phyloP scores from a whole-genome alignment of 2,329 filamentous ascomycete species.

The Hirsutella minnesotensis region DNA sequence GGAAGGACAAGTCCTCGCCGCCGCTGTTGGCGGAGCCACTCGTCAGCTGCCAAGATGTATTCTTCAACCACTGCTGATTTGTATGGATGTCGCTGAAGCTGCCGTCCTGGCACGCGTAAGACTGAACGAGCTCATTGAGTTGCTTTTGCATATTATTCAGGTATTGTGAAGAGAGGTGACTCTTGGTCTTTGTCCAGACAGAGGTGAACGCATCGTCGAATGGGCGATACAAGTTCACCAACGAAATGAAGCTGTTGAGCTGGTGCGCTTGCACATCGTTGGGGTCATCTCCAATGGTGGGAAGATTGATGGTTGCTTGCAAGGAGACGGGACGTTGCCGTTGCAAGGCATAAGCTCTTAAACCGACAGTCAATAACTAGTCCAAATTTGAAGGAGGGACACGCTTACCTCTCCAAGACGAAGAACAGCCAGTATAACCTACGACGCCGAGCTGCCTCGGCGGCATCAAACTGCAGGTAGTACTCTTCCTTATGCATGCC shows the following conservation, averaged over 20 bases:
- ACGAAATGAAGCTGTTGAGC: slow-evolving; percentile 43
- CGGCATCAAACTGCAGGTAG: slow-evolving; percentile 45
- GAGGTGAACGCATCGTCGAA: slow-evolving; percentile 54
- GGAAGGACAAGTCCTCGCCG: slow-evolving; percentile 46
- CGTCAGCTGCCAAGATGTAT: slow-evolving; percentile 50
- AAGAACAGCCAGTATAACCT: slow-evolving; percentile 65
- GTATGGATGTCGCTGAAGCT: slow-evolving; percentile 42
- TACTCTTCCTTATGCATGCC: slow-evolving; percentile 51
- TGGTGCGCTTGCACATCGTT: slow-evolving; percentile 41
- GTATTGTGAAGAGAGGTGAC: slow-evolving; percentile 44
- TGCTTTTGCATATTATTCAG: slow-evolving; percentile 50
- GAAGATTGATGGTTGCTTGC: slow-evolving; percentile 55
- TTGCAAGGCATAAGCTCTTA: slow-evolving; percentile 57
- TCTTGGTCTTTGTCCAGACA: slow-evolving; percentile 54
- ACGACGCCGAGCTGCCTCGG: slow-evolving; percentile 51
- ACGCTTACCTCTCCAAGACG: slow-evolving; percentile 51
- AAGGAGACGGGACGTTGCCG: slow-evolving; percentile 58
- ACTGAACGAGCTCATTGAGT: slow-evolving; percentile 41
- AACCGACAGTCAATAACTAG: background rate
- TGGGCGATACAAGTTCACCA: slow-evolving; percentile 51
- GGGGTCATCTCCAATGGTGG: slow-evolving; percentile 48
- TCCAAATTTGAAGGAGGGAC: background rate
- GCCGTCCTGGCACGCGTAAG: slow-evolving; percentile 39
- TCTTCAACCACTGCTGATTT: slow-evolving; percentile 56
- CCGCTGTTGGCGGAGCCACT: slow-evolving; percentile 34